Evolutionary conservation across 2,329 filamentous ascomycete genomes (phyloP).

Genomic region (Clarireedia homoeocarpa): DNA sequence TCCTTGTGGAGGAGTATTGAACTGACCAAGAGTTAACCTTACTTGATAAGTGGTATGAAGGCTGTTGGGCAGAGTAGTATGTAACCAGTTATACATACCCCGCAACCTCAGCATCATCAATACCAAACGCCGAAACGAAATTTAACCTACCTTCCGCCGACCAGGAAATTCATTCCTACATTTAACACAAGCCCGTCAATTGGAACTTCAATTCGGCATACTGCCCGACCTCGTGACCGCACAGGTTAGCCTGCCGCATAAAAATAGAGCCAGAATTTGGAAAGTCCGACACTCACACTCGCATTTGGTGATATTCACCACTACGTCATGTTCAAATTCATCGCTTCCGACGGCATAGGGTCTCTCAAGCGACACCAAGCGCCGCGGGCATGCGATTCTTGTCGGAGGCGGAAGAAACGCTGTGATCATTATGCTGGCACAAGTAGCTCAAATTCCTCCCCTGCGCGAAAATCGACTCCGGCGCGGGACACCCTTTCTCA

Average conservation of each 20-base stretch:
- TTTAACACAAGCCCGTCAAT: too few species aligned
- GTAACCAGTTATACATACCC: too few species aligned
- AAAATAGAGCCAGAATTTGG: background rate
- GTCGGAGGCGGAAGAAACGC: conserved; percentile 35
- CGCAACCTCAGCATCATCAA: too few species aligned
- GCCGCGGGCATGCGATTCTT: conserved; percentile 47
- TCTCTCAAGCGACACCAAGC: conserved; percentile 48
- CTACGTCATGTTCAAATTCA: conserved; percentile 44
- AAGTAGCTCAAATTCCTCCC: background rate
- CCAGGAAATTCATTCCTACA: too few species aligned
- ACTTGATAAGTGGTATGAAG: too few species aligned
- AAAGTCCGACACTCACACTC: background rate
- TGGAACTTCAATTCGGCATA: too few species aligned
- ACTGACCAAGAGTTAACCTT: too few species aligned
- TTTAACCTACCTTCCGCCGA: too few species aligned
- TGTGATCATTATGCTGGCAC: conserved; percentile 33
- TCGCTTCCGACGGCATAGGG: conserved; percentile 46
- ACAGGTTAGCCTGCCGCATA: background rate
- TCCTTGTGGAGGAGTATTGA: too few species aligned
- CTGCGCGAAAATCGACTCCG: background rate
- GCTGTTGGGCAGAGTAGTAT: too few species aligned
- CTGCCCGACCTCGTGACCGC: background rate
- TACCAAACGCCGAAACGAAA: too few species aligned
- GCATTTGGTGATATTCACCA: background rate
- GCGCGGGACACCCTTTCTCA: background rate